A percentile compares a stretch with the other conserved stretches of the same genome.
These are phyloP conservation scores for Kwoniella europaea DNA, from an alignment of 768 basidiomycete species.

Conservation along the genomic window DNA sequence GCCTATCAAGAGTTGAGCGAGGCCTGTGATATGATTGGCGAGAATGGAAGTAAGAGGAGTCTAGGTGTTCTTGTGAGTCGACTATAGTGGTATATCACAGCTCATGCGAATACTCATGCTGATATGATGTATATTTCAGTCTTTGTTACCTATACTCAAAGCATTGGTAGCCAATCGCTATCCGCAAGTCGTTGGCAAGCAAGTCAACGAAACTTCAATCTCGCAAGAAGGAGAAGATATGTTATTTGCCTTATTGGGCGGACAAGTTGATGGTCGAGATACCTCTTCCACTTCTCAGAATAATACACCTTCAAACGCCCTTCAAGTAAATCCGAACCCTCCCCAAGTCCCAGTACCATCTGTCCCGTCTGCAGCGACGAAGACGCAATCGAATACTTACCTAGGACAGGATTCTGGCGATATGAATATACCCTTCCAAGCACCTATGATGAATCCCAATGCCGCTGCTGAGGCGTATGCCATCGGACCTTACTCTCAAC, in stretches of 20 bases:
- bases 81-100: not conserved
- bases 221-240: constrained; percentile 49
- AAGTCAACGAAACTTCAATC: constrained; percentile 12
- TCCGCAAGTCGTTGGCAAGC: constrained; percentile 37
- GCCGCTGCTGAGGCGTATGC: constrained; percentile 20
- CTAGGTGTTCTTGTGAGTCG: constrained; percentile 43
- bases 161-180: constrained; percentile 42
- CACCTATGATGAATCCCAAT: constrained; percentile 22
- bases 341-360: not conserved
- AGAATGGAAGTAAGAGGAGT: constrained; percentile 39
- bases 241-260: constrained; percentile 50
- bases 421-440: constrained; percentile 10
- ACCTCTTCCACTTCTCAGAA: not conserved
- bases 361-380: constrained; percentile 2
- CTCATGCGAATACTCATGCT: not conserved
- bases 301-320: not conserved
- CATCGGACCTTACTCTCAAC: constrained; percentile 16
- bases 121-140: constrained; percentile 12
- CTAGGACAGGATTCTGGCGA: not conserved
- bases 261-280: constrained; percentile 35
- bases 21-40: constrained; percentile 47
- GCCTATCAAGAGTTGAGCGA: constrained; percentile 44
- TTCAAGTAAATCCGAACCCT: not conserved
- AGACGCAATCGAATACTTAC: constrained; percentile 12
- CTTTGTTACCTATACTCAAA: constrained; percentile 40